A percentile compares a stretch with the other conserved stretches of the same genome.
Conservation (phyloP, 1,284 basidiomycete genomes). For the Rhodotorula sp. region DNA sequence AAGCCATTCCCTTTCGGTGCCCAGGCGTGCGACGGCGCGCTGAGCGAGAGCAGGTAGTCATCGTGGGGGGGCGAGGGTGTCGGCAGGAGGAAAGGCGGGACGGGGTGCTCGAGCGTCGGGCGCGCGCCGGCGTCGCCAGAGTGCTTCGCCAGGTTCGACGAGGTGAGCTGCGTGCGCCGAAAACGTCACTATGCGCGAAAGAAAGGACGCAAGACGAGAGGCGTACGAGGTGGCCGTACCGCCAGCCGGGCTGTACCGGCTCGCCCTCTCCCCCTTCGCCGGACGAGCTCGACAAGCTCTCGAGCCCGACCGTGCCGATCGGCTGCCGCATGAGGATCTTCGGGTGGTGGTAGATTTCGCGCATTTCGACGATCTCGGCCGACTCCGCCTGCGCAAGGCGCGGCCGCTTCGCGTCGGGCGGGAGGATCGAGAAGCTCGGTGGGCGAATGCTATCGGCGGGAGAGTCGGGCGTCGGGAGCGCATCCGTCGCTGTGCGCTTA, state of each 20-base stretch:
- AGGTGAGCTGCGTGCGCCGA: constrained; percentile 13
- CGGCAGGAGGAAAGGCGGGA: not conserved
- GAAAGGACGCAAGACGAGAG: not conserved
- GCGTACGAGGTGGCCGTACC: constrained; percentile 8
- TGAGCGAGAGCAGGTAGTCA: constrained; percentile 41
- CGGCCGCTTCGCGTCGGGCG: not conserved
- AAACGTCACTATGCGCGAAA: no score
- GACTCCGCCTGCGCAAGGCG: not conserved
- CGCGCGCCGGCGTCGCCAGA: not conserved
- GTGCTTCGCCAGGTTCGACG: constrained; percentile 22
- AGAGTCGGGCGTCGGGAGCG: not conserved
- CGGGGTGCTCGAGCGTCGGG: not conserved
- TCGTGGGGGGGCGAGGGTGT: constrained; percentile 26
- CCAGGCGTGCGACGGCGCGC: constrained; percentile 33
- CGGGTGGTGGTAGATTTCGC: constrained; percentile 5
- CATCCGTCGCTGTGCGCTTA: not conserved
- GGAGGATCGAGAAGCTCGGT: constrained; percentile 2
- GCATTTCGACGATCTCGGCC: constrained; percentile 6
- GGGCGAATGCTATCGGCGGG: not conserved
- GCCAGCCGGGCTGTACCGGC: not conserved
- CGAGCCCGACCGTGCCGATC: not conserved
- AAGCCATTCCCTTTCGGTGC: constrained; percentile 21
- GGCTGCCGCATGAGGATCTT: not conserved
- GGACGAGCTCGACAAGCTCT: not conserved
- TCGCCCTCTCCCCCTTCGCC: not conserved